Base-by-base conservation (phyloP, 2,329 filamentous ascomycete genomes). In the Aspergillus udagawae region DNA sequence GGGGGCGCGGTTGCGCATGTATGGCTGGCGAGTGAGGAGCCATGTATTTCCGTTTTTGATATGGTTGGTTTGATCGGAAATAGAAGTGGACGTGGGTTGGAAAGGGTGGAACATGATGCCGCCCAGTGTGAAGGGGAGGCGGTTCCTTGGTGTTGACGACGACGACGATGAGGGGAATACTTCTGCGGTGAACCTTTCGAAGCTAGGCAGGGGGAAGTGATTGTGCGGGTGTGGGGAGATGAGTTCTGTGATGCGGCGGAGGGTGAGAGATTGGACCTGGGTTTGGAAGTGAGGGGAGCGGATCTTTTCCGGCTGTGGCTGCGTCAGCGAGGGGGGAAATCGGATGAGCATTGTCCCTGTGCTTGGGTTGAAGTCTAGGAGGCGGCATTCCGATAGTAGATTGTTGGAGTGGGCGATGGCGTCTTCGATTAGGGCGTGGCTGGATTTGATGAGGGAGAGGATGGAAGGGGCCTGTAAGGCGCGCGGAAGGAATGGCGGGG, bases 401-500 rank as follows among this genome's bases (percentile, higher is more conserved):
- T 77, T 67, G 21, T 83, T 75, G 0, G 85, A 86, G 56, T 83
- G 76, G 1, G 76, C 73, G 38, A 83, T 82, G 51, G 83, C 76
- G 1, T 70, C 63, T 3, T 73, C 64, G 0, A 77, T 74, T 6
- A 77, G 79, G 12, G 64, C 65, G 49, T 80, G 77, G 29, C 83
- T 82, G 32, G 80, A 80, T 17, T 77, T 69, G 1, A 87, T 79
- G 52, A 95, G 75, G 0, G 76, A 73, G 1, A 93, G 73, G 4
- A 97, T 79, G 0, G 84, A 79, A 0, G 82, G 76, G 54, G 86
- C 85, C 59, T 84, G 84, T 2, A 97, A 75, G 0, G 92, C 91
- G 9, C 71, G 71, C 0, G 94, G 93, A 3, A 97, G 76, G 2
- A 72, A 67, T 56, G 86, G 75, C 3, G 81, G 74, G 27, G 79